Conservation (phyloP, 202 grass and related monocot species). For the Schoenoplectus triqueter region DNA sequence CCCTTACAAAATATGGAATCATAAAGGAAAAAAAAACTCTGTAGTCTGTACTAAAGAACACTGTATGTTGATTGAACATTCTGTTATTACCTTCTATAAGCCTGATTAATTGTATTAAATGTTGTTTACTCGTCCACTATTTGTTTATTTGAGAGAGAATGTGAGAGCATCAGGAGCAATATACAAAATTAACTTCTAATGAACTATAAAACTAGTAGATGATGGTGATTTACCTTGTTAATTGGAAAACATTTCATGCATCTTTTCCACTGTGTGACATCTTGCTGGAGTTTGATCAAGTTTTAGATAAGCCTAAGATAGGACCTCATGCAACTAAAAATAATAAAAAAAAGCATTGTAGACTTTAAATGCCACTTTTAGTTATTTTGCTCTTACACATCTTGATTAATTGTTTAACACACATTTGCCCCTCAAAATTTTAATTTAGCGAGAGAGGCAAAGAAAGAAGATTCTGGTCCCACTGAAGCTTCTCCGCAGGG, state of each 20-base stretch:
- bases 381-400: neutral
- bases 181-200: neutral
- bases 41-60: neutral
- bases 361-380: neutral
- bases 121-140: neutral
- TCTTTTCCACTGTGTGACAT: neutral
- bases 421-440: neutral
- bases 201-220: neutral
- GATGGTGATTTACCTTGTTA: neutral
- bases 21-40: neutral
- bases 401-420: neutral
- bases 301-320: neutral
- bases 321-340: neutral
- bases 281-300: neutral
- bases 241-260: neutral
- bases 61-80: neutral
- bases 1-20: neutral
- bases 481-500: slow-evolving; percentile 61
- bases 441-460: slow-evolving; percentile 19
- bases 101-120: neutral
- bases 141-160: neutral
- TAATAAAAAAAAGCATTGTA: neutral
- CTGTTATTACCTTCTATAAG: neutral
- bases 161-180: neutral
- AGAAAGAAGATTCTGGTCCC: slow-evolving; percentile 38